Evolutionary conservation across 768 basidiomycete genomes (phyloP).

Genomic region (Collybia sordida): DNA sequence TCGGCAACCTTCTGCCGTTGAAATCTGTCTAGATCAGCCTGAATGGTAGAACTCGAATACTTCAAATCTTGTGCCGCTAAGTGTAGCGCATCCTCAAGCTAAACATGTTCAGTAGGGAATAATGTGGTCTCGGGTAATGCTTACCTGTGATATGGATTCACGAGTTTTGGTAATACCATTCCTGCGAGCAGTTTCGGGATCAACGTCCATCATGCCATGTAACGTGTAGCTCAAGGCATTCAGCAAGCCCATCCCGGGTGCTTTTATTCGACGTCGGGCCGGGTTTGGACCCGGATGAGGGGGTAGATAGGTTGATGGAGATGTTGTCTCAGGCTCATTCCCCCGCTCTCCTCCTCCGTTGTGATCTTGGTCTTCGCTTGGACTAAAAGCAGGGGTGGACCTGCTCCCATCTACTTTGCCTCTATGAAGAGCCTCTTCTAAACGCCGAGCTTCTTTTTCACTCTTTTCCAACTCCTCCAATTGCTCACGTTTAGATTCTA

Average conservation of each 20-base stretch:
- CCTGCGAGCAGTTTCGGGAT: constrained; percentile 93
- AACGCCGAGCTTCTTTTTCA: constrained; percentile 84
- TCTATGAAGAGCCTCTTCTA: constrained; percentile 83
- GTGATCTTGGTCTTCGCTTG: constrained; percentile 18
- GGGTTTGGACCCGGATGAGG: constrained; percentile 83
- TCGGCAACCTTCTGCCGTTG: constrained; percentile 99
- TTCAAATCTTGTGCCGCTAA: constrained; percentile 92
- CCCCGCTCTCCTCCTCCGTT: constrained; percentile 22
- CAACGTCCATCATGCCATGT: constrained; percentile 98
- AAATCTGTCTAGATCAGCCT: constrained; percentile 96
- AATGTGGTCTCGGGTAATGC: constrained; percentile 12
- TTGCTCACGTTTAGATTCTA: constrained; percentile 81
- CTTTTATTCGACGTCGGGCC: constrained; percentile 48
- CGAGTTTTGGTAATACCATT: constrained; percentile 93
- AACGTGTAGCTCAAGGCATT: constrained; percentile 92
- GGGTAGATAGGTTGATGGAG: constrained; percentile 55
- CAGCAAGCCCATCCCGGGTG: constrained; percentile 83
- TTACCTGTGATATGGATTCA: constrained; percentile 92
- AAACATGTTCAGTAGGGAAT: constrained; percentile 5
- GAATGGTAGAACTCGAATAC: constrained; percentile 94
- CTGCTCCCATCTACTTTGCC: constrained; percentile 37
- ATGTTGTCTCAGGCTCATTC: constrained; percentile 34
- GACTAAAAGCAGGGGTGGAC: constrained; percentile 22
- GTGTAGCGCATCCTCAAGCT: constrained; percentile 96
- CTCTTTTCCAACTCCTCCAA: constrained; percentile 91